A percentile compares a stretch with the other conserved stretches of the same genome.
phyloP scores from a whole-genome alignment of 129 eudicot species.

The Saposhnikovia divaricata region DNA sequence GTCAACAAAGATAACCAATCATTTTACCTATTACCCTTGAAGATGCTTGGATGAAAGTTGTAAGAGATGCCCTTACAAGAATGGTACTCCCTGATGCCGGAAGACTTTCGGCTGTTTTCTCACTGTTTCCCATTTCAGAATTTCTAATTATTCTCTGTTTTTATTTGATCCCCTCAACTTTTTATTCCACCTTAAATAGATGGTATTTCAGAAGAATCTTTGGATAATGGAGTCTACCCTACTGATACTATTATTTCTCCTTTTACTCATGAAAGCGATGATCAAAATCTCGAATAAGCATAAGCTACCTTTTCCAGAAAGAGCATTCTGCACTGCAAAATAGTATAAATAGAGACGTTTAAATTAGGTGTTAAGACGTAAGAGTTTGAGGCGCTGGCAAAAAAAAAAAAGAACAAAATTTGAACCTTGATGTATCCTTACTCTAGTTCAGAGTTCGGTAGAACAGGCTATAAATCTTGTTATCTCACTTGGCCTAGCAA shows the following conservation, averaged over 20 bases:
- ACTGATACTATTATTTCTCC: not conserved
- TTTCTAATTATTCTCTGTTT: not conserved
- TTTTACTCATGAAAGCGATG: not conserved
- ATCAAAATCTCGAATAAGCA: not conserved
- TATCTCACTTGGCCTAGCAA: not conserved
- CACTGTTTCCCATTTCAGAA: not conserved
- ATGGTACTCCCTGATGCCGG: not conserved
- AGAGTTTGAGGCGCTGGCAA: not conserved
- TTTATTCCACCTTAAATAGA: not conserved
- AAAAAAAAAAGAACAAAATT: not conserved
- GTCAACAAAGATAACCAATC: no score
- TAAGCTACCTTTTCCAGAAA: not conserved
- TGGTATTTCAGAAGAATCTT: not conserved
- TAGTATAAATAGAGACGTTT: not conserved
- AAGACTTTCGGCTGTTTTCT: not conserved
- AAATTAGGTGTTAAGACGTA: not conserved
- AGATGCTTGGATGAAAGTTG: not conserved
- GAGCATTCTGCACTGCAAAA: not conserved
- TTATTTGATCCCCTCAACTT: not conserved
- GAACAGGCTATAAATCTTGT: conserved; percentile 1
- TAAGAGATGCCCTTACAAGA: not conserved
- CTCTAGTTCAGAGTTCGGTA: not conserved
- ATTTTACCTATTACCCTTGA: no score
- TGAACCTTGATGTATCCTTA: not conserved
- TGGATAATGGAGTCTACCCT: not conserved